These are phyloP conservation scores for Colletotrichum tabaci DNA, from an alignment of 2,329 filamentous ascomycete species.

Conservation along the genomic window DNA sequence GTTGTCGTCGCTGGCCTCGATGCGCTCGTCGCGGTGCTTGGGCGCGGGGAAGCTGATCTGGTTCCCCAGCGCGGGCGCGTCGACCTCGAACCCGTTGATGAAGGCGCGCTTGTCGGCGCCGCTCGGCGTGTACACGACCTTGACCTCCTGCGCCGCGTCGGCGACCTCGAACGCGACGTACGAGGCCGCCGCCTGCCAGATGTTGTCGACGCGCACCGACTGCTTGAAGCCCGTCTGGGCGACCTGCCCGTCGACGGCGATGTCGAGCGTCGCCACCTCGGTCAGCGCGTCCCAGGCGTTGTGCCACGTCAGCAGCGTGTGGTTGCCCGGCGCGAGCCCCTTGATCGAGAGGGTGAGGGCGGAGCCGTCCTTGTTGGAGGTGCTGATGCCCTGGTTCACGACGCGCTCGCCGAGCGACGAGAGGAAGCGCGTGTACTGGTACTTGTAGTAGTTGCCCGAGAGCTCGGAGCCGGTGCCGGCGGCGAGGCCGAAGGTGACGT, in stretches of 20 bases:
- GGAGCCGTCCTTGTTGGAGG: constrained; percentile 44
- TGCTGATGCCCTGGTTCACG: constrained; percentile 48
- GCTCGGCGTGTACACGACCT: constrained; percentile 46
- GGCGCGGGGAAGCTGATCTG: constrained; percentile 50
- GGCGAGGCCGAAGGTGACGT: constrained; percentile 28
- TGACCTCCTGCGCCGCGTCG: constrained; percentile 43
- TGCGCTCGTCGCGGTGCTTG: constrained; percentile 49
- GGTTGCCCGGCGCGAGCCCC: constrained; percentile 48
- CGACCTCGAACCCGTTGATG: constrained; percentile 52
- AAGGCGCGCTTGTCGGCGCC: constrained; percentile 46
- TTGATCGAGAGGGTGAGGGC: constrained; percentile 48
- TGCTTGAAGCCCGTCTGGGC: constrained; percentile 40
- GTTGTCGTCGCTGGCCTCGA: constrained; percentile 42
- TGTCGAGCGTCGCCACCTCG: constrained; percentile 44
- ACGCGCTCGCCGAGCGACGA: constrained; percentile 49
- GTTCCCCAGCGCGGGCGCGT: constrained; percentile 44
- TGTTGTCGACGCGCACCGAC: constrained; percentile 49
- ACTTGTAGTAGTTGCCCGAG: constrained; percentile 48
- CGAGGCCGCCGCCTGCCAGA: constrained; percentile 50
- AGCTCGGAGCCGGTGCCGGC: constrained; percentile 40
- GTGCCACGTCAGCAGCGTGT: constrained; percentile 49
- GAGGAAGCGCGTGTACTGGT: constrained; percentile 46
- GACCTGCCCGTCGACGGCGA: constrained; percentile 47
- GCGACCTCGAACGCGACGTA: constrained; percentile 47
- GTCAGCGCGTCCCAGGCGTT: constrained; percentile 50